phyloP scores from a whole-genome alignment of 139 green algal species.

The Coccomyxa sp. region DNA sequence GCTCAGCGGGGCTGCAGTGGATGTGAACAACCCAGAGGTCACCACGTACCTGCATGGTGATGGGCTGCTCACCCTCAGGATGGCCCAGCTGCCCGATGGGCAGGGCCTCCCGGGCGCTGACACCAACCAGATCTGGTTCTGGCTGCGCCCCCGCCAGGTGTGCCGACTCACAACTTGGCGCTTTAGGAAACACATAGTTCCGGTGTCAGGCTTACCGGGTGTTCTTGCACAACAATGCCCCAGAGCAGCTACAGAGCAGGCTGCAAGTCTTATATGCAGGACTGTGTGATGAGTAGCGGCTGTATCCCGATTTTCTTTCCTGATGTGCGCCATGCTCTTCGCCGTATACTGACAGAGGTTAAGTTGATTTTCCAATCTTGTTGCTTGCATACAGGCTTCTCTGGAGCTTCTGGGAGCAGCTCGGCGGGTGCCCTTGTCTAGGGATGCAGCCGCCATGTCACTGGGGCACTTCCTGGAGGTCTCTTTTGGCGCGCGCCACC shows the following conservation, averaged over 20 bases:
- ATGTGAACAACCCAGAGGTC: constrained; percentile 58
- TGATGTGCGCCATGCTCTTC: too few species aligned
- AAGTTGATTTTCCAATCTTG: too few species aligned
- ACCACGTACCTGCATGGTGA: constrained; percentile 63
- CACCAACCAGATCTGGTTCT: constrained; percentile 70
- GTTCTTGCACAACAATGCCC: too few species aligned
- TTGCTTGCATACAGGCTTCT: neutral
- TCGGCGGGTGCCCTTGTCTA: constrained; percentile 55
- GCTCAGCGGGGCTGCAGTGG: constrained; percentile 37
- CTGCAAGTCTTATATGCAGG: too few species aligned
- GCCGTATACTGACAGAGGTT: too few species aligned
- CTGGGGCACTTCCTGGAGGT: constrained; percentile 67
- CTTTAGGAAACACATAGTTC: too few species aligned
- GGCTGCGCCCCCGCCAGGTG: constrained; percentile 51
- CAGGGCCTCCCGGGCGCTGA: constrained; percentile 59
- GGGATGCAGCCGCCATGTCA: constrained; percentile 60
- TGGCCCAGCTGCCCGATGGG: constrained; percentile 24
- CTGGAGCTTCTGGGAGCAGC: neutral
- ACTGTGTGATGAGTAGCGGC: too few species aligned
- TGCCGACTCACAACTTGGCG: too few species aligned
- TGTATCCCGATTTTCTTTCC: too few species aligned
- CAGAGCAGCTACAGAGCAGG: too few species aligned
- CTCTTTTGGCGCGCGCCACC: constrained; percentile 23
- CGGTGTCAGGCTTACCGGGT: too few species aligned
- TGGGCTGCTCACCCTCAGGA: constrained; percentile 57